phyloP scores from a whole-genome alignment of 768 basidiomycete species.

The Amanita rubescens region DNA sequence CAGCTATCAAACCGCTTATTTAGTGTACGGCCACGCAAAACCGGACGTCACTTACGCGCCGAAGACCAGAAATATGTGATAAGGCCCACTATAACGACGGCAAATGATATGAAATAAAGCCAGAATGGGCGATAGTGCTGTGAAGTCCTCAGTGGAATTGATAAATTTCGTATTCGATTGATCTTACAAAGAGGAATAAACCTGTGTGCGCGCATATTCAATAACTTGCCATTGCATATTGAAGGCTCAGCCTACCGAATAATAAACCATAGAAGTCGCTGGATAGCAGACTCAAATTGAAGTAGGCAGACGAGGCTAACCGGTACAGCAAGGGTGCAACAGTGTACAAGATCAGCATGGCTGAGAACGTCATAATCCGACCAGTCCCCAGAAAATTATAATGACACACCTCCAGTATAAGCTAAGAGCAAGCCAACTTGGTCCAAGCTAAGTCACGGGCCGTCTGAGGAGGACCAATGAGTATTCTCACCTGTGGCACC shows the following conservation, averaged over 20 bases:
- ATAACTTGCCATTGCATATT: not conserved
- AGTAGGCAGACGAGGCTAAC: slow-evolving; percentile 79
- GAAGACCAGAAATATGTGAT: slow-evolving; percentile 84
- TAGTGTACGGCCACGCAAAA: not conserved
- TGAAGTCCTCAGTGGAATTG: not conserved
- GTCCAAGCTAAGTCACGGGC: slow-evolving; percentile 1
- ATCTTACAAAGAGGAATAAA: slow-evolving; percentile 43
- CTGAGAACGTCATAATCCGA: slow-evolving; percentile 28
- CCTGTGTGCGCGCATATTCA: slow-evolving; percentile 20
- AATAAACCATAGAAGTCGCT: slow-evolving; percentile 85
- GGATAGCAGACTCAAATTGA: slow-evolving; percentile 78
- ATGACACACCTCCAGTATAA: slow-evolving; percentile 28
- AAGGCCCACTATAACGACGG: slow-evolving; percentile 61
- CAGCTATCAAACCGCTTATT: slow-evolving; percentile 35
- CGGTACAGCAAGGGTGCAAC: slow-evolving; percentile 82
- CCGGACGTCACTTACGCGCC: slow-evolving; percentile 50
- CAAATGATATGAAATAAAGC: slow-evolving; percentile 82
- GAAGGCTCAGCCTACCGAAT: slow-evolving; percentile 40
- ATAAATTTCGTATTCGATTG: not conserved
- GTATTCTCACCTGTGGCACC: slow-evolving; percentile 51
- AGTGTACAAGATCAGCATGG: slow-evolving; percentile 83
- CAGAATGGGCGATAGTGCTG: slow-evolving; percentile 81
- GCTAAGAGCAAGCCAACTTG: slow-evolving; percentile 39
- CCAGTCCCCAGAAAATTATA: not conserved
- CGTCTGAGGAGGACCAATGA: slow-evolving; percentile 1